Evolutionary conservation across 2,329 filamentous ascomycete genomes (phyloP).

Genomic region (Balansia obtecta): DNA sequence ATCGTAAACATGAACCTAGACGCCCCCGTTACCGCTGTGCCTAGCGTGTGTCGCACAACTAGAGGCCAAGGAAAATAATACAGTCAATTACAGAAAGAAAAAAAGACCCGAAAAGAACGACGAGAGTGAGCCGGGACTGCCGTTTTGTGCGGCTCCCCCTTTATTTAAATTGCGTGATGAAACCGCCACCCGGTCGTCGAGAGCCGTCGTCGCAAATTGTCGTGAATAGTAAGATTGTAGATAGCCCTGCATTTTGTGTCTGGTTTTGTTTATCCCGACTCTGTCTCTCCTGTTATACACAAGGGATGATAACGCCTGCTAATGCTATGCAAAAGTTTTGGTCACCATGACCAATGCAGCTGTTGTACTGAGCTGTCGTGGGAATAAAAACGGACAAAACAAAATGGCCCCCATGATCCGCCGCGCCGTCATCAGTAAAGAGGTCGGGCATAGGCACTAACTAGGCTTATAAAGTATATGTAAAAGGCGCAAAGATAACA

Average conservation of each 20-base stretch:
- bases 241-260: not conserved
- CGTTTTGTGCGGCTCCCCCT: not conserved
- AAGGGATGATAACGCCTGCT: slow-evolving; percentile 4
- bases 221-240: not conserved
- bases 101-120: not conserved
- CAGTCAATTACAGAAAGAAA: not conserved
- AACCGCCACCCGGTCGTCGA: not conserved
- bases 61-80: not conserved
- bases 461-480: not conserved
- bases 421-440: not conserved
- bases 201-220: not conserved
- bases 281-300: not conserved
- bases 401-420: too few species aligned
- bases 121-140: not conserved
- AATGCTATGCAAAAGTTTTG: slow-evolving; percentile 4
- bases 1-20: not conserved
- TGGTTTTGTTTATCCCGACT: not conserved
- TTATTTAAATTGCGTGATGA: not conserved
- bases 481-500: not conserved
- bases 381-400: not conserved
- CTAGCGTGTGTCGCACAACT: not conserved
- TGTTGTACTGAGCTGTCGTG: not conserved
- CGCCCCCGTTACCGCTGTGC: slow-evolving; percentile 13
- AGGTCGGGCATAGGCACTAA: not conserved
- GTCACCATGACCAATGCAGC: not conserved